Evolutionary conservation across 148 eudicot species (phyloP).

Genomic region (Cornus controversa): DNA sequence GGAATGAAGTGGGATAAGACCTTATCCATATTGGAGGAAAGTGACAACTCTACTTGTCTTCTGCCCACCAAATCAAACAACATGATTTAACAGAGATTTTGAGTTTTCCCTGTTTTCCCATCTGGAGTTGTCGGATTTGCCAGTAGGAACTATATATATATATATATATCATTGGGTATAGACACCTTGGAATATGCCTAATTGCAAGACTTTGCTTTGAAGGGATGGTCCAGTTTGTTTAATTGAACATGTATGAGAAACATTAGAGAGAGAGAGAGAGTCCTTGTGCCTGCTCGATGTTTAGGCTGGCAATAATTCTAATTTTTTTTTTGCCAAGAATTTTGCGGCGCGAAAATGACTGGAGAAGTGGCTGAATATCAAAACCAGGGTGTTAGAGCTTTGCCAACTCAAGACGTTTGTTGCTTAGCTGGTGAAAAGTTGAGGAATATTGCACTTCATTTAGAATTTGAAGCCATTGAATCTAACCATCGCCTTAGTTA

Average conservation of each 20-base stretch:
- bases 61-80: conserved; percentile 9
- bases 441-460: neutral
- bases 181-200: neutral
- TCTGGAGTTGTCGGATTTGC: conserved; percentile 4
- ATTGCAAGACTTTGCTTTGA: neutral
- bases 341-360: too few species aligned
- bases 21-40: neutral
- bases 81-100: neutral
- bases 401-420: neutral
- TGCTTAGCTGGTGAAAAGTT: neutral
- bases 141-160: too few species aligned
- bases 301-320: neutral
- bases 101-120: neutral
- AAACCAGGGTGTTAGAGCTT: neutral
- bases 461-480: neutral
- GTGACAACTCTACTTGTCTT: neutral
- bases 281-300: neutral
- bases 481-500: neutral
- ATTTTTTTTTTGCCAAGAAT: too few species aligned
- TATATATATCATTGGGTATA: too few species aligned
- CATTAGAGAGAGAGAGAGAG: neutral
- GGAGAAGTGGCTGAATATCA: too few species aligned
- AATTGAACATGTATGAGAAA: neutral
- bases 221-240: neutral
- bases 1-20: neutral